Evolutionary conservation across 345 rosid species (phyloP), one percentile per base, ranked within the genome.

Genomic region (Gossypium herbaceum): DNA sequence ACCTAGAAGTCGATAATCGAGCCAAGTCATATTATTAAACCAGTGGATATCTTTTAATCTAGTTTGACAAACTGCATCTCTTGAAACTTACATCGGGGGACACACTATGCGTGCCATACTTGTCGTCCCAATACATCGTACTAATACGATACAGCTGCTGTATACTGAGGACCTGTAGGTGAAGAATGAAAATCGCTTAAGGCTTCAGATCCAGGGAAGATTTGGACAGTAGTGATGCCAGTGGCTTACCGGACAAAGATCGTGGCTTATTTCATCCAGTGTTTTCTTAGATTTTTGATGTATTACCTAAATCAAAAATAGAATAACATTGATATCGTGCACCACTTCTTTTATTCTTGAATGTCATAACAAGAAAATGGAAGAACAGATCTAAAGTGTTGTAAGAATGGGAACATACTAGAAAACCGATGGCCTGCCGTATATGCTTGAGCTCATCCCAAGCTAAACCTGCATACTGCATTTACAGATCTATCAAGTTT

Each of bases 71-170:
- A 82, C 59, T 68, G 73, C 74, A 78, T 72, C 34, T 54, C 50
- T 58, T 17, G 17, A 67, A 82, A 85, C 98, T 89, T 85, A 94
- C 98, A 75, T 94, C 97, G 0, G 92, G 70, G 55, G 97, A 85
- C 60, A 94, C 98, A 56, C 98, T 94, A 17, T 90, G 98, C 0
- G 97, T 92, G 77, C 94, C 96, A 58, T 94, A 94, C 84, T 94
- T 94, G 88, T 94, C 98, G 48, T 94, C 98, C 98, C 98, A 94
- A 77, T 92, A 94, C 97, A 94, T 90, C 0, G 98, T 92, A 75
- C 98, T 87, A 60, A 94, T 94, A 48, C 98, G 82, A 79, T 92
- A 94, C 4, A 94, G 81, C 82, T 94, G 98, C 76, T 94, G 98
- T 77, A 94, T 86, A 48, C 98, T 92, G 20, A 94, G 89, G 52